Percentiles rank a stretch among this genome's conserved stretches.
Conservation (phyloP, 2,329 filamentous ascomycete genomes). For the Cadophora malorum region DNA sequence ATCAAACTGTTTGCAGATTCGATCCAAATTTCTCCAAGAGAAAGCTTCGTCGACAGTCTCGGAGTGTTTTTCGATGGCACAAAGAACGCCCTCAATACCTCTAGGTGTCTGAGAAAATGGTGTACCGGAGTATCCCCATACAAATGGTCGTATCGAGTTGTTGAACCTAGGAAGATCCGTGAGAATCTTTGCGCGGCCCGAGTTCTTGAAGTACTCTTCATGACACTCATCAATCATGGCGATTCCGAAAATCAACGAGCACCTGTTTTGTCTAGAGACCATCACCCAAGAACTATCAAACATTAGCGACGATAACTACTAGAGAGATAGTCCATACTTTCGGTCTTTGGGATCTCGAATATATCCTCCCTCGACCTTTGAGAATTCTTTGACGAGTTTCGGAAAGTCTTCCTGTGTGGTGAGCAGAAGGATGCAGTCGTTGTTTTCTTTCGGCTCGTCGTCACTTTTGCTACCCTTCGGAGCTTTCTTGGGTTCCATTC, state of each 20-base stretch:
- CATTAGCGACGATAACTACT: background rate
- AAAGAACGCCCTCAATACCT: conserved; percentile 32
- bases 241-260: conserved; percentile 34
- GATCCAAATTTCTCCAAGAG: conserved; percentile 22
- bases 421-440: conserved; percentile 32
- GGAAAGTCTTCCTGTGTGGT: conserved; percentile 27
- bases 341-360: conserved; percentile 5
- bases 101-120: conserved; percentile 31
- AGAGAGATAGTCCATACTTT: background rate
- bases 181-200: conserved; percentile 29
- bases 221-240: conserved; percentile 38
- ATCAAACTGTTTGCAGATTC: conserved; percentile 31
- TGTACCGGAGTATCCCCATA: conserved; percentile 38
- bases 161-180: conserved; percentile 23
- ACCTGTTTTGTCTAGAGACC: conserved; percentile 1
- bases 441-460: conserved; percentile 16
- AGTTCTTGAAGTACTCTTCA: conserved; percentile 28
- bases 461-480: conserved; percentile 5
- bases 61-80: conserved; percentile 31
- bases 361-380: conserved; percentile 15
- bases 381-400: conserved; percentile 25
- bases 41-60: background rate
- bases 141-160: conserved; percentile 23
- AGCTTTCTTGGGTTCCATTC: conserved; percentile 11
- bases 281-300: conserved; percentile 24